Evolutionary conservation across 495 filamentous ascomycete genomes (phyloP).

Genomic region (Xylaria venustula): DNA sequence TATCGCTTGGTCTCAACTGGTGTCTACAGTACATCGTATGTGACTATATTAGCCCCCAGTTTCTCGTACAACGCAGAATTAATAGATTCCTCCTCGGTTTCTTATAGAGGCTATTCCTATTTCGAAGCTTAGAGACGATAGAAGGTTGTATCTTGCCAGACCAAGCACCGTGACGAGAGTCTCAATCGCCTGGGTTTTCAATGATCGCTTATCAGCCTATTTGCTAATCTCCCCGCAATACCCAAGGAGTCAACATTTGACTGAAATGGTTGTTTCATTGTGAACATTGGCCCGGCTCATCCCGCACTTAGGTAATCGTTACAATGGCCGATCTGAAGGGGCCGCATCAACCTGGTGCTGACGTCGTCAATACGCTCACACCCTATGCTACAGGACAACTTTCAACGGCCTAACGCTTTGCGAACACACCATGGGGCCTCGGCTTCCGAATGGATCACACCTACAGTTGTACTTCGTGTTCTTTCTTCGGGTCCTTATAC

Average conservation of each 20-base stretch:
- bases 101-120: not conserved
- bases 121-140: not conserved
- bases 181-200: not conserved
- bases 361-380: not conserved
- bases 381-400: not conserved
- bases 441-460: constrained; percentile 3
- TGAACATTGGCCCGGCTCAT: constrained; percentile 8
- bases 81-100: not conserved
- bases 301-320: not conserved
- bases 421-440: constrained; percentile 13
- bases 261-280: not conserved
- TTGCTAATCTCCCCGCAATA: not conserved
- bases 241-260: not conserved
- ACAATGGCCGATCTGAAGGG: constrained; percentile 5
- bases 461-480: not conserved
- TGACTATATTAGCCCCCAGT: not conserved
- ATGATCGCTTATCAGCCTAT: not conserved
- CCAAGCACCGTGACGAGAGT: not conserved
- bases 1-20: not conserved
- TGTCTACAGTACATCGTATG: not conserved
- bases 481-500: not conserved
- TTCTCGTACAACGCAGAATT: not conserved
- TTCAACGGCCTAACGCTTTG: constrained; percentile 1
- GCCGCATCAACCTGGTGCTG: constrained; percentile 9
- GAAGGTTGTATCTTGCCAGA: not conserved